Conservation (phyloP, 257 asterid genomes). For the Solanum verrucosum region DNA sequence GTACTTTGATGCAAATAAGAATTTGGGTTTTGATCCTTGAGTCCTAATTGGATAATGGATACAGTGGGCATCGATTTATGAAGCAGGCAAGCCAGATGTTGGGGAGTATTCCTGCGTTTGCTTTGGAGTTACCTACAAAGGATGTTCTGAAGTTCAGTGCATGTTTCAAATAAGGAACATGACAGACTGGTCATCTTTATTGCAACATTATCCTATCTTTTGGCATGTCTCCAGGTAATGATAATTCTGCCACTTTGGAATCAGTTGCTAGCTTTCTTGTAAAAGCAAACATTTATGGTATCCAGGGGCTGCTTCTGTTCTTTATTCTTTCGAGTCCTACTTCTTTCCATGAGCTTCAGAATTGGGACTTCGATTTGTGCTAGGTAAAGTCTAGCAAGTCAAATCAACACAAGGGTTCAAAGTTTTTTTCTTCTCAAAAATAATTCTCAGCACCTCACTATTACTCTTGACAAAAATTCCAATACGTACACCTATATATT, state of each 20-base stretch:
- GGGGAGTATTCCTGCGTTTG: constrained; percentile 4
- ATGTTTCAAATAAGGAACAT: constrained; percentile 25
- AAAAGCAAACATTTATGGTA: constrained; percentile 1
- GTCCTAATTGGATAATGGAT: too few relatives aligned
- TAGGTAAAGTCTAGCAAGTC: not conserved
- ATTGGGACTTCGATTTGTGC: not conserved
- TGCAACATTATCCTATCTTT: constrained; percentile 33
- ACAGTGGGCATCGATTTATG: not conserved
- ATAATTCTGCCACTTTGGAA: too few relatives aligned
- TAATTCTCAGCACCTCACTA: not conserved
- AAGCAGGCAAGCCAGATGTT: constrained; percentile 68
- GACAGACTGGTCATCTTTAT: constrained; percentile 19
- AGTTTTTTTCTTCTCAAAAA: not conserved
- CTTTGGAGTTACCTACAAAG: constrained; percentile 34
- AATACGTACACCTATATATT: not conserved
- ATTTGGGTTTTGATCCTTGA: too few relatives aligned
- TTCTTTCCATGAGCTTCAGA: not conserved
- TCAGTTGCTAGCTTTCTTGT: too few relatives aligned
- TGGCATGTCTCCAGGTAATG: constrained; percentile 16
- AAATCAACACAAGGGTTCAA: not conserved
- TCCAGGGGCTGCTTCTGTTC: constrained; percentile 9
- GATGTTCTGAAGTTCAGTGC: constrained; percentile 20
- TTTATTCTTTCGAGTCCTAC: not conserved
- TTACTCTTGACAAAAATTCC: not conserved
- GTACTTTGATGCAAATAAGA: too few relatives aligned